Percentiles rank a stretch among this genome's conserved stretches.
Evolutionary conservation across 2,329 filamentous ascomycete genomes (phyloP).

Genomic region (Trichophyton mentagrophytes): DNA sequence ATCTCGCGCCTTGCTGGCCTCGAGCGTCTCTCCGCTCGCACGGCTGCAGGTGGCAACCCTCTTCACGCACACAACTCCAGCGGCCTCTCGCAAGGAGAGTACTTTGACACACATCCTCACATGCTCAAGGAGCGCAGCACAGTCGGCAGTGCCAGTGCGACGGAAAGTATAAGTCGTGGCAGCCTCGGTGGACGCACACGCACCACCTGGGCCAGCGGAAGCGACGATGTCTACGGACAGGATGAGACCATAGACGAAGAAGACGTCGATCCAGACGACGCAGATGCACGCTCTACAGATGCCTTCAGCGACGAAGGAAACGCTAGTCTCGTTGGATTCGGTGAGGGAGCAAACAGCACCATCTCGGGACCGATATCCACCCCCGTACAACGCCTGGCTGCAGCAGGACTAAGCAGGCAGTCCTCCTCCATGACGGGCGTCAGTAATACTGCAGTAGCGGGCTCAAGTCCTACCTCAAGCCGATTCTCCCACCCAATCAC

Average conservation of each 20-base stretch:
- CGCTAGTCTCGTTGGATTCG: slow-evolving; percentile 78
- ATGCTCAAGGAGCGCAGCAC: slow-evolving; percentile 71
- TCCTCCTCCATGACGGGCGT: slow-evolving; percentile 21
- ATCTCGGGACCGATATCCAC: slow-evolving; percentile 64
- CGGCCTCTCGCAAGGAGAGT: slow-evolving; percentile 37
- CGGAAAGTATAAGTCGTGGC: slow-evolving; percentile 62
- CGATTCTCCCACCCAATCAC: slow-evolving; percentile 20
- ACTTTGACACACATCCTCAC: slow-evolving; percentile 50
- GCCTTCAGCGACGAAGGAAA: slow-evolving; percentile 77
- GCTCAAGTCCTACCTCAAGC: slow-evolving; percentile 26
- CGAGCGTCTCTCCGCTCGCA: slow-evolving; percentile 64
- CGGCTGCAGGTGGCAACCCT: slow-evolving; percentile 34
- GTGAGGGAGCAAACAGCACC: slow-evolving; percentile 78
- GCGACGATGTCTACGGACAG: slow-evolving; percentile 57
- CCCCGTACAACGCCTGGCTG: slow-evolving; percentile 34
- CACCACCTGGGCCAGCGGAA: slow-evolving; percentile 54
- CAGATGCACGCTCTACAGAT: slow-evolving; percentile 52
- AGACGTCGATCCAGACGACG: slow-evolving; percentile 59
- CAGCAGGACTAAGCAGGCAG: slow-evolving; percentile 17
- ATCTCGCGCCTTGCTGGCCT: slow-evolving; percentile 91
- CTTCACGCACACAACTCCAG: slow-evolving; percentile 12
- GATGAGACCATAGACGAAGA: slow-evolving; percentile 48
- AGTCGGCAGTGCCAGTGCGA: slow-evolving; percentile 80
- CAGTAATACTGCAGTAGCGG: slow-evolving; percentile 20
- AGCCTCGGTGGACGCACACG: slow-evolving; percentile 50